phyloP scores from a whole-genome alignment of 2,329 filamentous ascomycete genomes.

The Stagonosporopsis rhizophila region DNA sequence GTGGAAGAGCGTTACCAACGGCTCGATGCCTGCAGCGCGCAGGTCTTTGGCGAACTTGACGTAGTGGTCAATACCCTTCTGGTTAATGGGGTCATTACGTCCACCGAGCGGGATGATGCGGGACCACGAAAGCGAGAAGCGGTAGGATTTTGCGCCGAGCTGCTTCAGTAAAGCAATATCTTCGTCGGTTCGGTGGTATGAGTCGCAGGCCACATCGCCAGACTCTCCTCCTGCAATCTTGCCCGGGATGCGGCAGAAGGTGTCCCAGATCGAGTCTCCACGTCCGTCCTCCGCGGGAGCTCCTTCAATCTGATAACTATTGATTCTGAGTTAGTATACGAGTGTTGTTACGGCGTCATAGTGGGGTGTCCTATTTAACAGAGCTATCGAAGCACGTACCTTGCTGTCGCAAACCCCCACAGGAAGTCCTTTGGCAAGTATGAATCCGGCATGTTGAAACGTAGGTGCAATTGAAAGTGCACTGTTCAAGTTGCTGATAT shows the following conservation, averaged over 20 bases:
- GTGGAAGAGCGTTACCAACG: slow-evolving; percentile 84
- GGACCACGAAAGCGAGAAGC: slow-evolving; percentile 84
- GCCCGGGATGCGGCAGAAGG: slow-evolving; percentile 79
- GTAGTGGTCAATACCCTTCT: slow-evolving; percentile 79
- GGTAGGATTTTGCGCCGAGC: slow-evolving; percentile 76
- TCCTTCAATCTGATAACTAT: slow-evolving; percentile 88
- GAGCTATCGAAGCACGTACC: slow-evolving; percentile 40
- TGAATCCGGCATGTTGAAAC: slow-evolving; percentile 44
- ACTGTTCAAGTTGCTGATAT: slow-evolving; percentile 17
- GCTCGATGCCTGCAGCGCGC: slow-evolving; percentile 75
- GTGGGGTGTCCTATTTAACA: slow-evolving; percentile 31
- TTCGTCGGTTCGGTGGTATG: slow-evolving; percentile 78
- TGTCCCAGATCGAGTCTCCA: slow-evolving; percentile 86
- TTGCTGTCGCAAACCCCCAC: slow-evolving; percentile 53
- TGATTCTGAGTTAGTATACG: slow-evolving; percentile 31
- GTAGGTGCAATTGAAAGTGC: slow-evolving; percentile 12
- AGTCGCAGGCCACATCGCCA: slow-evolving; percentile 83
- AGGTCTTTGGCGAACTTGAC: slow-evolving; percentile 80
- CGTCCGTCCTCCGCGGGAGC: slow-evolving; percentile 76
- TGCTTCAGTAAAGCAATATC: slow-evolving; percentile 80
- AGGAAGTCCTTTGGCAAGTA: slow-evolving; percentile 50
- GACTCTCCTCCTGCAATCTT: slow-evolving; percentile 82
- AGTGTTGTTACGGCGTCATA: slow-evolving; percentile 18
- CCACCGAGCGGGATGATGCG: slow-evolving; percentile 87
- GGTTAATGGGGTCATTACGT: slow-evolving; percentile 80